A percentile compares a stretch with the other conserved stretches of the same genome.
Conservation (phyloP, 2,329 filamentous ascomycete genomes). For the Beauveria sp. region DNA sequence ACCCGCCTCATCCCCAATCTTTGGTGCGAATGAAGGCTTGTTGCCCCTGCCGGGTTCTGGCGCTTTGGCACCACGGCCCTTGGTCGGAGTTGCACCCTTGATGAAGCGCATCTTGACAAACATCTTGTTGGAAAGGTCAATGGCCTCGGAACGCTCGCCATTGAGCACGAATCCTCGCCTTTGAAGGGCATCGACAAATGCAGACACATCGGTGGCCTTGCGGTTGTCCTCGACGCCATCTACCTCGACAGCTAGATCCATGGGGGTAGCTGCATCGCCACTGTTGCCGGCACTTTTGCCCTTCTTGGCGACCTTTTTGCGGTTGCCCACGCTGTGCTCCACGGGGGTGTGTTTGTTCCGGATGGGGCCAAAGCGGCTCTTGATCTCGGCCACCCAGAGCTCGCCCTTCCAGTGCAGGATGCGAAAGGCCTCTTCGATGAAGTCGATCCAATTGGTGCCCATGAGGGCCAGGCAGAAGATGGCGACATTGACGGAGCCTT, state of each 20-base stretch:
- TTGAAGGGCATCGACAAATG: conserved; percentile 76
- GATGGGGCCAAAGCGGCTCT: conserved; percentile 65
- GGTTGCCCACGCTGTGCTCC: conserved; percentile 64
- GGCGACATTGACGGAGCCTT: conserved; percentile 73
- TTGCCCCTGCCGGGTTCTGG: conserved; percentile 48
- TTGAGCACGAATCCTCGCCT: conserved; percentile 81
- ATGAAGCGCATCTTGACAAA: conserved; percentile 96
- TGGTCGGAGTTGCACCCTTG: conserved; percentile 67
- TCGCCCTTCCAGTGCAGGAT: conserved; percentile 90
- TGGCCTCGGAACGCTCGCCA: conserved; percentile 48
- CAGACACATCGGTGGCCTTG: conserved; percentile 75
- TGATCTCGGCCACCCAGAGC: conserved; percentile 96
- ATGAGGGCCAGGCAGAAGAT: conserved; percentile 96
- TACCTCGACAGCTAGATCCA: conserved; percentile 60
- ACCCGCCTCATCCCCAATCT: conserved; percentile 45
- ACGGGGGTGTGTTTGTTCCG: conserved; percentile 36
- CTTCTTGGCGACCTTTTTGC: conserved; percentile 48
- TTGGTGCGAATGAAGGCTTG: conserved; percentile 47
- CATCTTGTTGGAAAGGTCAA: conserved; percentile 92
- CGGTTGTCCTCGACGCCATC: conserved; percentile 57
- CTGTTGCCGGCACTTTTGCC: conserved; percentile 39
- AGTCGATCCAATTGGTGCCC: conserved; percentile 97
- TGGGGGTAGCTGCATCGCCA: conserved; percentile 41
- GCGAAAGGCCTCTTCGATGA: conserved; percentile 92
- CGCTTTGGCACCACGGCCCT: conserved; percentile 62